Conservation (phyloP, 768 basidiomycete species). For the Dacryopinax spathularia region DNA sequence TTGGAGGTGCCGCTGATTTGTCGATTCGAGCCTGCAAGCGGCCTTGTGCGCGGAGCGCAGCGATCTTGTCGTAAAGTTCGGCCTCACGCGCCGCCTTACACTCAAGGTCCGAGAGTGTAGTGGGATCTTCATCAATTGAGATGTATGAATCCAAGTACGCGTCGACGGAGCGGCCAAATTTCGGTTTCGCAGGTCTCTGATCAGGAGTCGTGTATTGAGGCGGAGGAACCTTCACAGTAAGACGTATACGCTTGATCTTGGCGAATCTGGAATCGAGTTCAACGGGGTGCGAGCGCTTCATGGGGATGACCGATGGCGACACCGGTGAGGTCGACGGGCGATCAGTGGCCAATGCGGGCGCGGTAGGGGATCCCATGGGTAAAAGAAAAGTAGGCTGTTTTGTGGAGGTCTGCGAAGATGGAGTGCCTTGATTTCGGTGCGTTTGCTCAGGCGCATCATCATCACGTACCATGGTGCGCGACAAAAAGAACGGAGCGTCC, state of each 20-base stretch:
- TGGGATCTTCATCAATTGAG: slow-evolving; percentile 34
- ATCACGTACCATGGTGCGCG: too few species aligned
- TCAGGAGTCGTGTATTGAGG: slow-evolving; percentile 44
- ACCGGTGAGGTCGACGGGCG: slow-evolving; percentile 7
- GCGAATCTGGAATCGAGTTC: not conserved
- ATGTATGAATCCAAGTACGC: slow-evolving; percentile 50
- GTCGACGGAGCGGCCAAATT: slow-evolving; percentile 40
- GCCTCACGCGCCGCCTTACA: slow-evolving; percentile 32
- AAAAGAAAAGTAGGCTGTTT: too few species aligned
- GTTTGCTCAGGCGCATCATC: too few species aligned
- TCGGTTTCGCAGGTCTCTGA: slow-evolving; percentile 46
- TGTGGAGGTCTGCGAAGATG: too few species aligned
- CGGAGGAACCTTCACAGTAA: slow-evolving; percentile 50
- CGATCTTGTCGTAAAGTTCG: slow-evolving; percentile 31
- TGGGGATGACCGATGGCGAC: slow-evolving; percentile 3
- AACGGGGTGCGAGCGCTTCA: slow-evolving; percentile 18
- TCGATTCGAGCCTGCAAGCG: slow-evolving; percentile 31
- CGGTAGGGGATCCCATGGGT: slow-evolving; percentile 11
- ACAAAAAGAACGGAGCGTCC: too few species aligned
- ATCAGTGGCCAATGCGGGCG: slow-evolving; percentile 4
- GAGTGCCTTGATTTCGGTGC: too few species aligned
- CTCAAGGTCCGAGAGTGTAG: slow-evolving; percentile 33
- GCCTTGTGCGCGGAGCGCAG: slow-evolving; percentile 34
- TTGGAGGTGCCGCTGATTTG: slow-evolving; percentile 11
- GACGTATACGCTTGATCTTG: slow-evolving; percentile 48